Percentiles rank a stretch among this genome's conserved stretches.
phyloP scores from a whole-genome alignment of 805 yeast species.

The Pichia sporocuriosa region DNA sequence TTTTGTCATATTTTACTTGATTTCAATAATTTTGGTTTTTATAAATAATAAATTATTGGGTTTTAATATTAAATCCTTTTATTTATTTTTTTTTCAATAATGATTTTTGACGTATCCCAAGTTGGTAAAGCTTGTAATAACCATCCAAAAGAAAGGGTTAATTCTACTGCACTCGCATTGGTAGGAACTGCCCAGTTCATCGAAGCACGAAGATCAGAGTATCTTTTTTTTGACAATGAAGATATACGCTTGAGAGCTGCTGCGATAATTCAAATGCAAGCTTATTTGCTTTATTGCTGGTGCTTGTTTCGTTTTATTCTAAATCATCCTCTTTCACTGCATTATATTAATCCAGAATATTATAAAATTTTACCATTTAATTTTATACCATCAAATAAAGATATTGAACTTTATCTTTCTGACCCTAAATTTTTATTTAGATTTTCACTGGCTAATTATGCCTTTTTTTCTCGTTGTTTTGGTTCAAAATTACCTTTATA shows the following conservation, averaged over 20 bases:
- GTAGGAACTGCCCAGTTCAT: background rate
- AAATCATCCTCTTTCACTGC: background rate
- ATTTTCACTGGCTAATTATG: background rate
- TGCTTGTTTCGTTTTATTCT: background rate
- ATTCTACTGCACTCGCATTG: background rate
- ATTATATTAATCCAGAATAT: background rate
- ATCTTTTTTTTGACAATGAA: background rate
- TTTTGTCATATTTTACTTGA: too few species aligned
- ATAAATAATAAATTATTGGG: too few species aligned
- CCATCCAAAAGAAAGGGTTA: slow-evolving; percentile 13
- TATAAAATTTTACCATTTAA: background rate
- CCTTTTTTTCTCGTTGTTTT: background rate
- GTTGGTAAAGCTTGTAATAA: too few species aligned
- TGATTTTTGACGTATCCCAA: too few species aligned
- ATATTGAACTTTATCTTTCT: background rate
- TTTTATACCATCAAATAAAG: background rate
- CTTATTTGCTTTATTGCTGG: background rate
- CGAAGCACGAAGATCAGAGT: background rate
- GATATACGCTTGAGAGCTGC: background rate
- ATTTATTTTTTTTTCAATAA: too few species aligned
- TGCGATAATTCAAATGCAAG: background rate
- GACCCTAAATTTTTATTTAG: background rate
- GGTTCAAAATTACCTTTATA: background rate
- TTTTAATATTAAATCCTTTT: too few species aligned
- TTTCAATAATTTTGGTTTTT: too few species aligned